Conservation (phyloP, 352 stramenopile species). For the Globisporangium barbulae region DNA sequence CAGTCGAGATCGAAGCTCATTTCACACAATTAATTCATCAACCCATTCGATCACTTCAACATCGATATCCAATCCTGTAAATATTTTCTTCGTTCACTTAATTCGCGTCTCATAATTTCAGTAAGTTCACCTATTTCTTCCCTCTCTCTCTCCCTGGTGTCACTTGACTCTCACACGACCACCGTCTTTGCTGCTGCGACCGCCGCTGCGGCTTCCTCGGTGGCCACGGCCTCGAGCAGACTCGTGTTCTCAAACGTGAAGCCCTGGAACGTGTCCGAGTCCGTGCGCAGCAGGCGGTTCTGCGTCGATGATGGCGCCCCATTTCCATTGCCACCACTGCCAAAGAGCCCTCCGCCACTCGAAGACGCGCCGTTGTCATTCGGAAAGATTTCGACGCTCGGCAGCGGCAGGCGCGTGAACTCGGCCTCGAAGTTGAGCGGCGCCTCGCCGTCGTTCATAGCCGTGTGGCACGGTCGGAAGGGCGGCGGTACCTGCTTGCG, state of each 20-base stretch:
- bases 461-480: constrained; percentile 73
- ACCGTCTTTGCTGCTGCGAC: background rate
- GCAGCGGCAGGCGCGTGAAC: constrained; percentile 82
- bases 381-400: constrained; percentile 45
- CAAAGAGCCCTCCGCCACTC: constrained; percentile 9
- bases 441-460: constrained; percentile 67
- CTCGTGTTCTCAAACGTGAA: constrained; percentile 81
- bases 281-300: constrained; percentile 25
- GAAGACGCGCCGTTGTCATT: constrained; percentile 14
- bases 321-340: background rate
- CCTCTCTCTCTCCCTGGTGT: background rate
- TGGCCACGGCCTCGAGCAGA: constrained; percentile 48
- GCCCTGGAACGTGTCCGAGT: constrained; percentile 78
- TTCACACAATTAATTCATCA: background rate
- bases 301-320: constrained; percentile 18
- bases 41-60: background rate
- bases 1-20: too few species aligned
- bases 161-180: background rate
- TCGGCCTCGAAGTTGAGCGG: constrained; percentile 84
- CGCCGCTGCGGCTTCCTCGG: constrained; percentile 8
- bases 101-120: background rate
- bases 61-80: background rate
- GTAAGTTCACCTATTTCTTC: background rate
- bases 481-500: constrained; percentile 62
- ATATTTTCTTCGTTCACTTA: background rate